Percentiles rank a stretch among this genome's conserved stretches.
These are phyloP conservation scores for Aspergillus sp. DNA, from an alignment of 2,329 filamentous ascomycete species.

Conservation along the genomic window DNA sequence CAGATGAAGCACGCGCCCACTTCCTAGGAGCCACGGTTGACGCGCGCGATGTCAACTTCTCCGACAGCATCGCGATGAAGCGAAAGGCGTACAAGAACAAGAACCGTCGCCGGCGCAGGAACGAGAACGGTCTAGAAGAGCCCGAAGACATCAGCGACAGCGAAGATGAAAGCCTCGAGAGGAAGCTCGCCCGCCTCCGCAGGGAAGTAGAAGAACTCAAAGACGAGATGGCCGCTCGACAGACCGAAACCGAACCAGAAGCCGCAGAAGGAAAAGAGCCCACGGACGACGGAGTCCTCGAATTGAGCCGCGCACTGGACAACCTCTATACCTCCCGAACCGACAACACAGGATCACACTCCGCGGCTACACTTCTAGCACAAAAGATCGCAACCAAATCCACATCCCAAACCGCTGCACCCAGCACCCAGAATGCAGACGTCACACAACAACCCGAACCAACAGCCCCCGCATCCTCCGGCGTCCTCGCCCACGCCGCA, in stretches of 20 bases:
- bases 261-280: constrained; percentile 45
- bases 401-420: constrained; percentile 7
- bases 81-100: constrained; percentile 80
- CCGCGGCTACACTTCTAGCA: constrained; percentile 38
- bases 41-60: constrained; percentile 79
- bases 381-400: constrained; percentile 34
- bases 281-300: constrained; percentile 60
- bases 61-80: constrained; percentile 80
- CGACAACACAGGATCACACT: constrained; percentile 24
- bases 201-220: constrained; percentile 78
- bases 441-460: constrained; percentile 14
- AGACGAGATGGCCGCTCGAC: constrained; percentile 46
- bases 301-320: constrained; percentile 72
- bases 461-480: constrained; percentile 37
- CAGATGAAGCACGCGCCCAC: constrained; percentile 74
- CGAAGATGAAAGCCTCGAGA: constrained; percentile 75
- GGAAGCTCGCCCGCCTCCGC: constrained; percentile 77
- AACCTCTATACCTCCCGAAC: constrained; percentile 53
- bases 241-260: constrained; percentile 57
- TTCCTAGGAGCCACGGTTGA: constrained; percentile 78
- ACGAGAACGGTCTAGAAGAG: constrained; percentile 55
- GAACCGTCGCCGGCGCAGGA: constrained; percentile 61
- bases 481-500: constrained; percentile 73
- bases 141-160: constrained; percentile 75
- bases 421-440: constrained; percentile 10